phyloP scores from a whole-genome alignment of 1,284 basidiomycete genomes.

The Puccinia polysora region DNA sequence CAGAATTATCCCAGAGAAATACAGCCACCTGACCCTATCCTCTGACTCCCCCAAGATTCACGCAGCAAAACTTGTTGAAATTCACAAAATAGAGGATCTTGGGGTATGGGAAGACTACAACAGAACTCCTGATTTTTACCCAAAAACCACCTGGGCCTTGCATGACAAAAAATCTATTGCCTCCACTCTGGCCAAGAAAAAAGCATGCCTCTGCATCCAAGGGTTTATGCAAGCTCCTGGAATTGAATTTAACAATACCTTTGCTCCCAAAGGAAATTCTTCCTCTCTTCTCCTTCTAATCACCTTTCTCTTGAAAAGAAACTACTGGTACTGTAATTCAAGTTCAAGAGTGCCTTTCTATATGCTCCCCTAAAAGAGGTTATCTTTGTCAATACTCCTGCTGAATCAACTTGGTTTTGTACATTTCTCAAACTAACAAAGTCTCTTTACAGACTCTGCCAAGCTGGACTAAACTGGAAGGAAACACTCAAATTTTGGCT shows the following conservation, averaged over 20 bases:
- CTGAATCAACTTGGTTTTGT: background rate
- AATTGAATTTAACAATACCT: background rate
- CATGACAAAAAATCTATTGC: background rate
- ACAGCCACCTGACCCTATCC: background rate
- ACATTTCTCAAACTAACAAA: background rate
- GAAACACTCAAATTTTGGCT: background rate
- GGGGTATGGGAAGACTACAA: background rate
- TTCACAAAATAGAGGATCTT: background rate
- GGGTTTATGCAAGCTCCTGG: background rate
- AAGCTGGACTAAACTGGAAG: background rate
- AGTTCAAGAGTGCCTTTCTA: background rate
- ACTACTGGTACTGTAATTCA: background rate
- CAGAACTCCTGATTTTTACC: background rate
- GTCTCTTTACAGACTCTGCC: background rate
- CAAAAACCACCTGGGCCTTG: background rate
- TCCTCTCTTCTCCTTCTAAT: background rate
- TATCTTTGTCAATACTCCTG: background rate
- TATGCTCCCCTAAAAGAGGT: background rate
- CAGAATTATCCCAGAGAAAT: too few species aligned
- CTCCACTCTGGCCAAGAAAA: background rate
- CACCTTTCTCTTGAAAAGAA: background rate
- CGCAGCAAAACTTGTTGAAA: background rate
- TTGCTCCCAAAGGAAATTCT: background rate
- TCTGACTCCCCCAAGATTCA: background rate
- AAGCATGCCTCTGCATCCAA: background rate